Evolutionary conservation across 257 asterid genomes (phyloP).

Genomic region (Solanum stenotomum): DNA sequence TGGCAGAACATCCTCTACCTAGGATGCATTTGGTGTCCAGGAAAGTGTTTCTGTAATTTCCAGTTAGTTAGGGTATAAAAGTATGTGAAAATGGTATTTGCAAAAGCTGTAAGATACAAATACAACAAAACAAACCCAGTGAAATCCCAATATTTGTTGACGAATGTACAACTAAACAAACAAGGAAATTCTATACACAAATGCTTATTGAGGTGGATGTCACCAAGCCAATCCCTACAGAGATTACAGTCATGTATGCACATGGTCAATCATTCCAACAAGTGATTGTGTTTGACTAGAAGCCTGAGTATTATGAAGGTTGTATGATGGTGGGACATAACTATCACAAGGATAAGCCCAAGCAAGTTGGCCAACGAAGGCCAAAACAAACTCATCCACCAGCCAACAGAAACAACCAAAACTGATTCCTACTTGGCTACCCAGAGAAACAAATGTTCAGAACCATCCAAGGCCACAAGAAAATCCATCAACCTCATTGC

Average conservation of each 20-base stretch:
- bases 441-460: not conserved
- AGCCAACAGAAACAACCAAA: not conserved
- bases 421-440: not conserved
- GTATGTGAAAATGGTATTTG: not conserved
- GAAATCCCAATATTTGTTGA: not conserved
- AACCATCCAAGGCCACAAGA: not conserved
- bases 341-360: not conserved
- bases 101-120: not conserved
- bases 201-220: not conserved
- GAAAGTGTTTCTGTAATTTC: not conserved
- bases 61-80: not conserved
- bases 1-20: not conserved
- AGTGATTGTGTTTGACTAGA: not conserved
- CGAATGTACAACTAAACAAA: not conserved
- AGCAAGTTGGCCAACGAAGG: not conserved
- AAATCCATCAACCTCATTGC: not conserved
- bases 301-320: not conserved
- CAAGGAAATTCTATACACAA: not conserved
- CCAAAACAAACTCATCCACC: not conserved
- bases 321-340: not conserved
- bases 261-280: not conserved
- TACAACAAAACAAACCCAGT: not conserved
- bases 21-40: not conserved
- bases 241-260: not conserved
- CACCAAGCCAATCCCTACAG: not conserved